Evolutionary conservation across 2,329 filamentous ascomycete genomes (phyloP), one percentile per base, ranked within the genome.

Genomic region (Fusarium albidum): DNA sequence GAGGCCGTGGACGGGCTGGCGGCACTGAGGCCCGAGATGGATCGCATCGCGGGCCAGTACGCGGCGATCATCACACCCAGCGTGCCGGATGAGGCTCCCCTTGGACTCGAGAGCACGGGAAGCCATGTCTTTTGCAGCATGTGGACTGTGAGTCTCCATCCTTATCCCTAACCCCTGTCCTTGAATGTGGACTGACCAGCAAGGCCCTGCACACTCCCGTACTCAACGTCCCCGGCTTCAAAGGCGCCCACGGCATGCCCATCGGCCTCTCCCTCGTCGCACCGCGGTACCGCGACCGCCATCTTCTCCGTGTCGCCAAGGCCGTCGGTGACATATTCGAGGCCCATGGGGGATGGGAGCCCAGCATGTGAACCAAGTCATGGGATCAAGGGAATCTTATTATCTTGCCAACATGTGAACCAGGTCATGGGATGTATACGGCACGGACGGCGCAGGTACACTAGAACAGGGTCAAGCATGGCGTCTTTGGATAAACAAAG

Each of bases 171-270:
- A 12, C 11, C 9, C 18, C 3, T 27, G n/a, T 28, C 10, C 7
- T 33, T 5, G 27, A 12, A 14, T 8, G 28, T 13, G 13, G 14
- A 10, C 54, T 64, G 25, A 64, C 27, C 13, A 32, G n/a, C n/a
- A 6, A 77, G 73, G 74, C 73, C 10, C 69, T 89, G 12, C 86
- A 89, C 55, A 81, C 77, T 1, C 86, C 86, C 0, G 82, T 85
- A 0, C 69, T 88, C n/a, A 88, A 89, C 53, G 68, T 89, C 0
- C 85, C 85, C 0, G 86, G 85, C 0, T 88, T 89, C 59, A 69
- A 75, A 28, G 85, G 86, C 18, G 43, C 56, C 3, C 65, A 69
- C n/a, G 69, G 66, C 14, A 74, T 89, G 76, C 87, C 86, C 0
- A 77, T 89, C 31, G 86, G 87, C 0, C 52, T 86, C 12, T 82